These are phyloP conservation scores for Candida morakotiae DNA, from an alignment of 805 yeast genomes.

Conservation along the genomic window DNA sequence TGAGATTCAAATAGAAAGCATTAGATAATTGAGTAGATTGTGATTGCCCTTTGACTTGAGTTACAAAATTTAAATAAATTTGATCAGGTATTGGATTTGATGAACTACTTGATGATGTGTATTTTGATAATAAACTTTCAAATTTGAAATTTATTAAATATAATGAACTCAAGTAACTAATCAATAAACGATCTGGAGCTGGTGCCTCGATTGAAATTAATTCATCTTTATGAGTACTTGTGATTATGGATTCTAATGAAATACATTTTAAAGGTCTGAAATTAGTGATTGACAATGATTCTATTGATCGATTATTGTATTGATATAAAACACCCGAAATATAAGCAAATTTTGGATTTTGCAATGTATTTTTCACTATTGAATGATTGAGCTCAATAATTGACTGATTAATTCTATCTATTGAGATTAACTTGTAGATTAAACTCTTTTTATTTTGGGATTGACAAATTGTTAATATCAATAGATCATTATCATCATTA, in stretches of 20 bases:
- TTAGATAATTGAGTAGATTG: conserved; percentile 36
- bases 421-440: conserved; percentile 20
- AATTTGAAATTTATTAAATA: conserved; percentile 43
- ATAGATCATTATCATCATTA: neutral
- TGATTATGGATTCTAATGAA: conserved; percentile 16
- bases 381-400: conserved; percentile 20
- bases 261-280: conserved; percentile 18
- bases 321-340: conserved; percentile 23
- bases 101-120: conserved; percentile 15
- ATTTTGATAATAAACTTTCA: conserved; percentile 34
- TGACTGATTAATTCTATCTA: conserved; percentile 11
- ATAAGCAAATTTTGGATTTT: conserved; percentile 17
- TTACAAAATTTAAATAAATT: conserved; percentile 23
- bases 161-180: conserved; percentile 36
- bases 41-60: conserved; percentile 41
- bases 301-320: conserved; percentile 17
- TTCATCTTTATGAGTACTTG: conserved; percentile 8
- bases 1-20: conserved; percentile 38
- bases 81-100: conserved; percentile 16
- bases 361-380: neutral
- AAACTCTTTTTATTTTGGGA: conserved; percentile 7
- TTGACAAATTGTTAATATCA: conserved; percentile 4
- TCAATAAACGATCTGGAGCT: conserved; percentile 43
- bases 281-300: conserved; percentile 19
- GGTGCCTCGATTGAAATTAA: conserved; percentile 33